Evolutionary conservation across 2,329 filamentous ascomycete genomes (phyloP), one percentile per base, ranked within the genome.

Genomic region (Drechslera avenae): DNA sequence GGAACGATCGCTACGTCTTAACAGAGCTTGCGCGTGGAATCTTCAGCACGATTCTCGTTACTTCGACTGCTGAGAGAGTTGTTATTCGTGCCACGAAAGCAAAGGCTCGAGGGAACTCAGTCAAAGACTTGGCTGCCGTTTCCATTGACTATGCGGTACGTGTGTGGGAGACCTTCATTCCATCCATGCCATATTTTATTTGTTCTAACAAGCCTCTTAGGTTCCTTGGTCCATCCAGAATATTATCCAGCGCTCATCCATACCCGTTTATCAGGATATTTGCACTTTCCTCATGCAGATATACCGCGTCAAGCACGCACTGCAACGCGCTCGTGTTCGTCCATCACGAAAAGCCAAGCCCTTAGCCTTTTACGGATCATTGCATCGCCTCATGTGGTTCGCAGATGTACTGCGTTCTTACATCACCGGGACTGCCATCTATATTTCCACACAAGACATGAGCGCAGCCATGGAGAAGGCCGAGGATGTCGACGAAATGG

Each of bases 1-100:
- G 91, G 92, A 86, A 87, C 54, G 91, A 97, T 69, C 84, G 86
- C 16, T 96, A 93, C 65, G 81, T 88, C 0, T 77, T 97, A 21
- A 94, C 89, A 0, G 90, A 92, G 59, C 75, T 91, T 2, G 86
- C 88, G 0, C 88, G 91, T 50, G 86, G 86, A 48, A 85, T 88
- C 0, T 91, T 91, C 67, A 79, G 77, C 4, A 67, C 66, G 0
- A 63, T 83, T 1, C 41, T 72, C 4, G 60, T 74, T 0, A 75
- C 76, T 1, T 72, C 89, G 1, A 83, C 91, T 46, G 61, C 79
- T 2, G 82, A 86, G 40, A 83, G 84, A 16, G 74, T 96, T 7
- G 80, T 83, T 2, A 82, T 90, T 17, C 80, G 78, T 14, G 81
- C 78, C 63, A 39, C 69, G 55, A 56, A 77, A 68, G 69, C 79